Evolutionary conservation across 2,329 filamentous ascomycete species (phyloP).

Genomic region (Fusarium odoratissimum): DNA sequence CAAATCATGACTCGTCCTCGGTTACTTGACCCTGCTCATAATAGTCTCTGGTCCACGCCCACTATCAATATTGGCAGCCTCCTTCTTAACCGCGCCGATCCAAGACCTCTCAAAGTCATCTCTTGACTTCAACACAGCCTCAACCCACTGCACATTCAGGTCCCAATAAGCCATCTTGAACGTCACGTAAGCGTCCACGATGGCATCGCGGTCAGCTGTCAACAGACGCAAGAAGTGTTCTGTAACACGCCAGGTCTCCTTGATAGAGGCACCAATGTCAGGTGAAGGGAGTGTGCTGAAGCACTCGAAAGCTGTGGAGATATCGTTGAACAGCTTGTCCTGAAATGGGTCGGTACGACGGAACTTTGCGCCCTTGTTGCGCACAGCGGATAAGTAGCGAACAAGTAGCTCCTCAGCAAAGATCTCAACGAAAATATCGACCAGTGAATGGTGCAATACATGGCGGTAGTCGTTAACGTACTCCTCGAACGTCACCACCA

Average conservation of each 20-base stretch:
- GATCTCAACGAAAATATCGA: conserved; percentile 93
- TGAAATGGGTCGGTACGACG: conserved; percentile 86
- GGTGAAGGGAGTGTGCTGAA: conserved; percentile 79
- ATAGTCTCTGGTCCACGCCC: conserved; percentile 88
- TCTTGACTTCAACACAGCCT: conserved; percentile 84
- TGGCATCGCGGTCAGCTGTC: conserved; percentile 76
- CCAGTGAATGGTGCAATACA: conserved; percentile 86
- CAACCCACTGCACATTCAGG: conserved; percentile 93
- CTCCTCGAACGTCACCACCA: conserved; percentile 94
- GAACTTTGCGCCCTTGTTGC: conserved; percentile 92
- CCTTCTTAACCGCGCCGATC: conserved; percentile 87
- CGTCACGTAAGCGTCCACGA: conserved; percentile 81
- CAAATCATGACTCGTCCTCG: conserved; percentile 12
- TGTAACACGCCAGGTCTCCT: conserved; percentile 91
- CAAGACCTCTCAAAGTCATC: conserved; percentile 95
- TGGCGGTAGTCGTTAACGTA: conserved; percentile 89
- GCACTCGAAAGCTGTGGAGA: conserved; percentile 89
- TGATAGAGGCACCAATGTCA: conserved; percentile 79
- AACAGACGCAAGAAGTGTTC: conserved; percentile 85
- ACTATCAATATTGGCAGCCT: conserved; percentile 86
- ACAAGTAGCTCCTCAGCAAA: conserved; percentile 91
- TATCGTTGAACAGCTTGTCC: conserved; percentile 93
- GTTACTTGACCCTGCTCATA: conserved; percentile 88
- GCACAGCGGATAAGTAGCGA: conserved; percentile 83
- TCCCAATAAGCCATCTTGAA: conserved; percentile 95